phyloP scores from a whole-genome alignment of 345 rosid genomes.

The Odontarrhena argentea region DNA sequence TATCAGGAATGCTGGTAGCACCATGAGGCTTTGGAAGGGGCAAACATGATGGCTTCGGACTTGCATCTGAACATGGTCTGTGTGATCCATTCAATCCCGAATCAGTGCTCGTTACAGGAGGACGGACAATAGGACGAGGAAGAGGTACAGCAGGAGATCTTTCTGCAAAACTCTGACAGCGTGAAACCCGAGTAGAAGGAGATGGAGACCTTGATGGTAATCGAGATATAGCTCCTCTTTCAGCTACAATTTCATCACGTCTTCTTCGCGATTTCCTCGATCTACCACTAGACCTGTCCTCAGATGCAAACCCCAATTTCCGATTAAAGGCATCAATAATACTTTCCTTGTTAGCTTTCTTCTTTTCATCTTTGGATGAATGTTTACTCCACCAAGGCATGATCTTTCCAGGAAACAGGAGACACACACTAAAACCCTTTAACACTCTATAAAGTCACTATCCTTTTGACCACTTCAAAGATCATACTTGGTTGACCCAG shows the following conservation, averaged over 20 bases:
- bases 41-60: conserved; percentile 49
- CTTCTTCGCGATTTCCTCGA: conserved; percentile 55
- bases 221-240: conserved; percentile 66
- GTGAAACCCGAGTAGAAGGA: conserved; percentile 66
- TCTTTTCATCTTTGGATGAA: conserved; percentile 74
- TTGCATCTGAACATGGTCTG: conserved; percentile 53
- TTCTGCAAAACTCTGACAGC: conserved; percentile 84
- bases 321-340: conserved; percentile 64
- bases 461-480: conserved; percentile 34
- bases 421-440: conserved; percentile 27
- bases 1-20: conserved; percentile 51
- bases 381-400: conserved; percentile 74
- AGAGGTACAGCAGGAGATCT: conserved; percentile 80
- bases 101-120: conserved; percentile 47
- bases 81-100: conserved; percentile 51
- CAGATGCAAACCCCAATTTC: conserved; percentile 59
- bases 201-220: conserved; percentile 75
- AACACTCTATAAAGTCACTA: conserved; percentile 30
- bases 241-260: conserved; percentile 55
- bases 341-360: conserved; percentile 76
- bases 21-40: conserved; percentile 70
- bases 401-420: conserved; percentile 27
- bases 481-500: conserved; percentile 39
- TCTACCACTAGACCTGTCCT: conserved; percentile 50
- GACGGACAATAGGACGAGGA: conserved; percentile 66